Conservation (phyloP, 2,329 filamentous ascomycete species). For the Aspergillus tubingensis region DNA sequence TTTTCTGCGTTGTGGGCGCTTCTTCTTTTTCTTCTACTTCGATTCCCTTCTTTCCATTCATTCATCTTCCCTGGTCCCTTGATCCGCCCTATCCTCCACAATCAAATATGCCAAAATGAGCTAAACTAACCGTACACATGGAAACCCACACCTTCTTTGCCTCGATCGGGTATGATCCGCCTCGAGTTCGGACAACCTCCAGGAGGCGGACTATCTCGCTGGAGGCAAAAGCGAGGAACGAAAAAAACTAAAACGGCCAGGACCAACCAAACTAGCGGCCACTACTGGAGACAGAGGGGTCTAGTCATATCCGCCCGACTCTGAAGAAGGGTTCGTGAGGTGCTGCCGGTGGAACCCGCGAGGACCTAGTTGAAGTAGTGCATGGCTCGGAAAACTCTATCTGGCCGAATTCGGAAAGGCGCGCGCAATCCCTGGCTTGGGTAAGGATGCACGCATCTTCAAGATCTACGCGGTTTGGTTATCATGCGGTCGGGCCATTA, state of each 20-base stretch:
- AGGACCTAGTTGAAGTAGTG: constrained; percentile 9
- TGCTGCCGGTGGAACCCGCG: constrained; percentile 11
- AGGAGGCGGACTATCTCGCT: not conserved
- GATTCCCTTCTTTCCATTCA: not conserved
- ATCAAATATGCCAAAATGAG: not conserved
- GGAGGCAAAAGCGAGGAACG: not conserved
- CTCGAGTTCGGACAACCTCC: constrained; percentile 7
- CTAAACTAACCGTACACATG: not conserved
- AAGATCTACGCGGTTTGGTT: not conserved
- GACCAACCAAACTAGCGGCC: constrained; percentile 5
- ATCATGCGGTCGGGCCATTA: constrained; percentile 3
- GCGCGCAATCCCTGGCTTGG: constrained; percentile 14
- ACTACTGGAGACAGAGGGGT: constrained; percentile 6
- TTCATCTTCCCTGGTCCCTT: not conserved
- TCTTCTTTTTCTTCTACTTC: not conserved
- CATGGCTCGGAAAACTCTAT: constrained; percentile 22
- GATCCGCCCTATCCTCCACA: not conserved
- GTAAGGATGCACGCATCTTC: not conserved
- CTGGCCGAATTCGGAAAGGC: constrained; percentile 20
- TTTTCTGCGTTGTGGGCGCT: not conserved
- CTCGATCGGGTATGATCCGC: constrained; percentile 5
- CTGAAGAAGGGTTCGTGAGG: constrained; percentile 15
- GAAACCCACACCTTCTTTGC: not conserved
- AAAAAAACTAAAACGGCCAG: not conserved
- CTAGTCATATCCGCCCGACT: not conserved